Conservation (phyloP, 306 rosid genomes). For the Castanea sativa region DNA sequence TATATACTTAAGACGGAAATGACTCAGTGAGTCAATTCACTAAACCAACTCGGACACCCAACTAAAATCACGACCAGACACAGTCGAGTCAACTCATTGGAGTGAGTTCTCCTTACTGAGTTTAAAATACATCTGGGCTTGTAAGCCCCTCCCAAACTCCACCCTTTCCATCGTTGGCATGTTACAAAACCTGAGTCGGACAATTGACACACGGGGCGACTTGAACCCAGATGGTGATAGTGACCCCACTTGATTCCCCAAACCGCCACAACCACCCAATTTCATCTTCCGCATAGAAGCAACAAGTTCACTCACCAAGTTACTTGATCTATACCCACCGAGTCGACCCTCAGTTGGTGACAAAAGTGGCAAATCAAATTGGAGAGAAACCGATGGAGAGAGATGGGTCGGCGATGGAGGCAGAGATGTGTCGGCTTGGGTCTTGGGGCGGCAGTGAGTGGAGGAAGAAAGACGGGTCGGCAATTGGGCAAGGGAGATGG, state of each 20-base stretch:
- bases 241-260: conserved; percentile 14
- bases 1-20: background rate
- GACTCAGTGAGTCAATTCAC: conserved; percentile 8
- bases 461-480: too few species aligned
- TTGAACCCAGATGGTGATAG: conserved; percentile 9
- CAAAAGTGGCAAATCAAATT: conserved; percentile 47
- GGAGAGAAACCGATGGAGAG: conserved; percentile 38
- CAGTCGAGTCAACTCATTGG: conserved; percentile 7
- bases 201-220: conserved; percentile 22
- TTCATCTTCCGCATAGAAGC: conserved; percentile 37
- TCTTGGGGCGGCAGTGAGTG: accelerated
- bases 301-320: conserved; percentile 30
- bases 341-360: conserved; percentile 32
- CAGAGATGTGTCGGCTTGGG: too few species aligned
- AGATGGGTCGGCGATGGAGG: too few species aligned
- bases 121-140: conserved; percentile 62
- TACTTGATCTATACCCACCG: conserved; percentile 17
- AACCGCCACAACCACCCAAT: background rate
- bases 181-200: conserved; percentile 26
- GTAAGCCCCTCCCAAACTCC: conserved; percentile 59
- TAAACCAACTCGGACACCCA: conserved; percentile 62
- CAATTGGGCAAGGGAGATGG: too few species aligned
- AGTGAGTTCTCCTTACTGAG: conserved; percentile 59
- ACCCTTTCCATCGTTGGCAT: conserved; percentile 69
- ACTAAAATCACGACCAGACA: conserved; percentile 45